A percentile compares a stretch with the other conserved stretches of the same genome.
Evolutionary conservation across 305 asterid species (phyloP).

Genomic region (Fraxinus albicans): DNA sequence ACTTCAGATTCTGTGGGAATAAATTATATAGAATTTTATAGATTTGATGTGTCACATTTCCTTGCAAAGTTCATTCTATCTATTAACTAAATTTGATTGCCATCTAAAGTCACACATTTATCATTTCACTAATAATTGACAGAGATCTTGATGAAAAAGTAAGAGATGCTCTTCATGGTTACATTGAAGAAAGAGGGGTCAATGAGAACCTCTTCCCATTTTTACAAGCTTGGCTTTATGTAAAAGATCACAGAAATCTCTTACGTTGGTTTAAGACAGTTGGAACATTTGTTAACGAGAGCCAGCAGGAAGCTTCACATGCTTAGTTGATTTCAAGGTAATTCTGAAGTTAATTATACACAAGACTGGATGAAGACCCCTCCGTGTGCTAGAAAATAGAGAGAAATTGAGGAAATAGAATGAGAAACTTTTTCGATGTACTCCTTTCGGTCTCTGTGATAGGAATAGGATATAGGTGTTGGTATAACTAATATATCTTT

Average conservation of each 20-base stretch:
- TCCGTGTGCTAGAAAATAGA: background rate
- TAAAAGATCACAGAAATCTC: conserved; percentile 87
- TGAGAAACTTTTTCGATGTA: background rate
- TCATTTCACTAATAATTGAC: conserved; percentile 18
- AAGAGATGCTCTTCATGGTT: conserved; percentile 71
- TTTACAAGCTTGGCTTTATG: conserved; percentile 96
- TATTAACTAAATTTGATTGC: background rate
- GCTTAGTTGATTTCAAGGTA: conserved; percentile 19
- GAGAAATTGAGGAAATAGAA: background rate
- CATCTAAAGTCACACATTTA: conserved; percentile 11
- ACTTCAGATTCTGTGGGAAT: background rate
- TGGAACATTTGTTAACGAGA: conserved; percentile 48
- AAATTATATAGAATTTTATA: background rate
- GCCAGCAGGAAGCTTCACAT: conserved; percentile 32
- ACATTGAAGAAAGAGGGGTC: conserved; percentile 82
- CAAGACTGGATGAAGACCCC: background rate
- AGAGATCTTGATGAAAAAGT: conserved; percentile 64
- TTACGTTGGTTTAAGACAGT: conserved; percentile 65
- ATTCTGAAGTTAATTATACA: background rate
- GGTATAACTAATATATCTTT: background rate
- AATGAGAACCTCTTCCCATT: conserved; percentile 72
- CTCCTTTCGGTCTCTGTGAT: background rate
- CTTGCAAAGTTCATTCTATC: background rate
- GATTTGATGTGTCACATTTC: background rate
- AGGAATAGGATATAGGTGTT: background rate